Conservation (phyloP, 2,329 filamentous ascomycete species). For the Fusarium beomiforme region DNA sequence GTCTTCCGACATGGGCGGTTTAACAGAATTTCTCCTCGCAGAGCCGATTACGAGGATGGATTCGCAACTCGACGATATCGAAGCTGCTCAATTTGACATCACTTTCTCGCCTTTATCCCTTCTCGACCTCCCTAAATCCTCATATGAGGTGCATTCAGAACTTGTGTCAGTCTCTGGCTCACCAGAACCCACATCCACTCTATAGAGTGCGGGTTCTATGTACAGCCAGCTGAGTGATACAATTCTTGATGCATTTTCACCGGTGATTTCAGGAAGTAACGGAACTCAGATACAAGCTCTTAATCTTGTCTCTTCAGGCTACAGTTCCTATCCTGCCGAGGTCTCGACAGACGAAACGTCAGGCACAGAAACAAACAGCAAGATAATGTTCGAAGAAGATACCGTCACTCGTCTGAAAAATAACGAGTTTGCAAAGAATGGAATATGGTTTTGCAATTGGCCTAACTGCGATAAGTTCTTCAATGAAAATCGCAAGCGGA, state of each 20-base stretch:
- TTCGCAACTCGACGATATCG: neutral
- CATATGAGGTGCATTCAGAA: neutral
- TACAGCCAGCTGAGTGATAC: neutral
- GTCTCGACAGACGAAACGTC: neutral
- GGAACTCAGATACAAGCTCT: neutral
- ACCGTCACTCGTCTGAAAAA: slow-evolving; percentile 18
- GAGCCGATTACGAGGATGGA: neutral
- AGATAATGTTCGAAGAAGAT: slow-evolving; percentile 18
- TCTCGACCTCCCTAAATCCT: neutral
- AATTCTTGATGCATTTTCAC: neutral
- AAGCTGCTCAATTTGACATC: neutral
- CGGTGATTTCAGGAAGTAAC: neutral
- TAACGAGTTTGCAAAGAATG: slow-evolving; percentile 25
- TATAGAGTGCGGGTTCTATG: slow-evolving; percentile 25
- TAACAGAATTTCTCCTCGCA: neutral
- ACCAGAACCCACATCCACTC: slow-evolving; percentile 6
- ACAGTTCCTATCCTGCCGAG: neutral
- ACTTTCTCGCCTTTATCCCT: neutral
- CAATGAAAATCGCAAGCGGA: slow-evolving; percentile 11
- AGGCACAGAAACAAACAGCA: neutral
- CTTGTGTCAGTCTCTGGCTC: neutral
- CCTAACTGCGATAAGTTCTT: slow-evolving; percentile 8
- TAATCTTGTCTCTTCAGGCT: neutral
- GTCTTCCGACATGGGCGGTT: neutral
- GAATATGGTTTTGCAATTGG: slow-evolving; percentile 22